phyloP scores from a whole-genome alignment of 176 grass and related monocot genomes.

The Triticum urartu region DNA sequence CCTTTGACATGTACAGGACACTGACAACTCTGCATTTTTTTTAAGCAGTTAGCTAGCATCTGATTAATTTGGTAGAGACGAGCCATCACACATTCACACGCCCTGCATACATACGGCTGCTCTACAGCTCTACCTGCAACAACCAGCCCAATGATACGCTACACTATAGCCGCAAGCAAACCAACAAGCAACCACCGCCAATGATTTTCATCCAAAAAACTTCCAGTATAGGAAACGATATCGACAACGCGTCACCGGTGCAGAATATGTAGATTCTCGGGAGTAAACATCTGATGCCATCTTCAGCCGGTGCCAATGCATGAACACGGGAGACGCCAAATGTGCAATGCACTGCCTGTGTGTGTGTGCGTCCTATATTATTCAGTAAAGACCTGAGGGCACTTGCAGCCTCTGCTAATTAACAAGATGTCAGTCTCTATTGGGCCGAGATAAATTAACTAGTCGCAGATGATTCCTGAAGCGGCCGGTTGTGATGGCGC shows the following conservation, averaged over 20 bases:
- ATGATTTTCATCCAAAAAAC: neutral
- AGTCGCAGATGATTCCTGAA: neutral
- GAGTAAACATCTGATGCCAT: neutral
- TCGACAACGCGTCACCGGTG: neutral
- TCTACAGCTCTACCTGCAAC: constrained; percentile 33
- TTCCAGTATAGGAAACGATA: constrained; percentile 5
- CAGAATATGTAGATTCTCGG: neutral
- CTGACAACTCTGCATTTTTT: neutral
- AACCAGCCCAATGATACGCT: constrained; percentile 4
- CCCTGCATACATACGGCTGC: constrained; percentile 9
- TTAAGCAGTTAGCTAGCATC: neutral
- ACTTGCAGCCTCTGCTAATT: neutral
- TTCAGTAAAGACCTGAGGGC: neutral
- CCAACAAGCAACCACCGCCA: constrained; percentile 12
- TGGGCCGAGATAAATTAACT: neutral
- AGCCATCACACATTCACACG: constrained; percentile 24
- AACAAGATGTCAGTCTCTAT: neutral
- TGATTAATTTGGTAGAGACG: constrained; percentile 27
- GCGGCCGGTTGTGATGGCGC: neutral
- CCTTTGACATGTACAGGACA: neutral
- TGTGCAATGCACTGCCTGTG: neutral
- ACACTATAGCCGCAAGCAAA: neutral
- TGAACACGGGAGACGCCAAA: neutral
- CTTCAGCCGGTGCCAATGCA: neutral
- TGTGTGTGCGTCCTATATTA: neutral